Evolutionary conservation across 1,284 basidiomycete species (phyloP).

Genomic region (Macrocystidia cucumis): DNA sequence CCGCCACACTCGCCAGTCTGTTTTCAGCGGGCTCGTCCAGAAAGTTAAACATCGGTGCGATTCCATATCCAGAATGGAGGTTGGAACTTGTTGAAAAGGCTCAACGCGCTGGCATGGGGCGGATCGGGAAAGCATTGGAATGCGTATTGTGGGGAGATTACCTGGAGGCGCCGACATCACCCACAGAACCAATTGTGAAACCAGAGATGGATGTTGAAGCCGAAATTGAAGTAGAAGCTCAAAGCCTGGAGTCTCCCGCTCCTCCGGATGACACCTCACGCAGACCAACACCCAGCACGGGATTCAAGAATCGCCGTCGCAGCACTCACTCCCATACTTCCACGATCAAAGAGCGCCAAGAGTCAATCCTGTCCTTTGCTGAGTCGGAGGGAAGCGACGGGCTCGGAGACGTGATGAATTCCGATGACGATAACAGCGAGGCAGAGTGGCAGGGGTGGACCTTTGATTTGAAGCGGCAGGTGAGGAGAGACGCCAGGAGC

Average conservation of each 20-base stretch:
- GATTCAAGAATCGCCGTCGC: constrained; percentile 10
- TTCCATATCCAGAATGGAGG: constrained; percentile 62
- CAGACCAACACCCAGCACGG: too few species aligned
- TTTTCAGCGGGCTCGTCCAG: background rate
- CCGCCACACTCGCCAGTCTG: constrained; percentile 10
- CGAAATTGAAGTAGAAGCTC: too few species aligned
- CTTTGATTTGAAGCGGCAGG: constrained; percentile 39
- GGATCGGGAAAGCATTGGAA: constrained; percentile 42
- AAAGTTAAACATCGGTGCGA: constrained; percentile 18
- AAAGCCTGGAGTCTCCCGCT: too few species aligned
- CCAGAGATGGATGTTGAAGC: too few species aligned
- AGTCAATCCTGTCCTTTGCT: constrained; percentile 1
- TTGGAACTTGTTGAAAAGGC: constrained; percentile 38
- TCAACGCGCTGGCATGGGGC: constrained; percentile 46
- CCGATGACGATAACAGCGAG: constrained; percentile 35
- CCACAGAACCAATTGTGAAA: too few species aligned
- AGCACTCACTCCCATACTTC: constrained; percentile 10
- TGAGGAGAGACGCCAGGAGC: constrained; percentile 10
- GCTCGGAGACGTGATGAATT: constrained; percentile 20
- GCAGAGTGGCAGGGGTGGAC: constrained; percentile 57
- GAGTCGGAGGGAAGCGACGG: constrained; percentile 19
- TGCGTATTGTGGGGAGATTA: constrained; percentile 27
- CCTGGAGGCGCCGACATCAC: constrained; percentile 7
- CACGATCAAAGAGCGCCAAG: constrained; percentile 6
- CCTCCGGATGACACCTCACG: too few species aligned